phyloP scores from a whole-genome alignment of 2,329 filamentous ascomycete species.

The Penicillium hordei region DNA sequence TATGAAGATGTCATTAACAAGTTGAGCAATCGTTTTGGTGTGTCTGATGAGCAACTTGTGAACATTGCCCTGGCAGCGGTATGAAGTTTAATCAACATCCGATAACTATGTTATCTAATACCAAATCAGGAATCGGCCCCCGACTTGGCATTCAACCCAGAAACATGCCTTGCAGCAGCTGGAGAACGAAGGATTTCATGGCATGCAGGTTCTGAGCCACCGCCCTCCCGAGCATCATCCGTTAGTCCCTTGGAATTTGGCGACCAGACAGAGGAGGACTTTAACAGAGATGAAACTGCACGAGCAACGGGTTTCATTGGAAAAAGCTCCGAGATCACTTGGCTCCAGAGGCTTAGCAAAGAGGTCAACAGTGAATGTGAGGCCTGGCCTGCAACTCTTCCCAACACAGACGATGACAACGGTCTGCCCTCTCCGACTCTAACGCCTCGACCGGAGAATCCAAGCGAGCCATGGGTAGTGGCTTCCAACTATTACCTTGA shows the following conservation, averaged over 20 bases:
- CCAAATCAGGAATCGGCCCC: constrained; percentile 25
- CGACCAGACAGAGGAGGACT: constrained; percentile 47
- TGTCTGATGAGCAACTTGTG: constrained; percentile 40
- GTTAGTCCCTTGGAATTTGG: constrained; percentile 39
- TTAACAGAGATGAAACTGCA: constrained; percentile 40
- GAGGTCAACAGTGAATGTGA: constrained; percentile 33
- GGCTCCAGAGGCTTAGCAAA: constrained; percentile 43
- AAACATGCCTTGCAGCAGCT: constrained; percentile 12
- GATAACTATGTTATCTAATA: constrained; percentile 17
- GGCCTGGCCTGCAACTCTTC: constrained; percentile 15
- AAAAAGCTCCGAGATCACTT: constrained; percentile 47
- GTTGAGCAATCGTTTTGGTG: constrained; percentile 36
- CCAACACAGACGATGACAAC: constrained; percentile 21
- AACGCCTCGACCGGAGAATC: constrained; percentile 25
- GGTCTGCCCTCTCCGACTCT: constrained; percentile 31
- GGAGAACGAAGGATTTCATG: constrained; percentile 22
- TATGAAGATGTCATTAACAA: constrained; percentile 43
- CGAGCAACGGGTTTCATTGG: constrained; percentile 46
- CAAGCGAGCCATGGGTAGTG: constrained; percentile 28
- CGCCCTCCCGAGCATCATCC: constrained; percentile 25
- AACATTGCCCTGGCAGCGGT: constrained; percentile 35
- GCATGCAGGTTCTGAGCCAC: constrained; percentile 22
- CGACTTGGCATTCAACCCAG: constrained; percentile 24
- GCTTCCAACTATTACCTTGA: constrained; percentile 43
- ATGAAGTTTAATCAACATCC: constrained; percentile 13